Evolutionary conservation across 1,139 yeast genomes (phyloP).

Genomic region (Meyerozyma athensensis): DNA sequence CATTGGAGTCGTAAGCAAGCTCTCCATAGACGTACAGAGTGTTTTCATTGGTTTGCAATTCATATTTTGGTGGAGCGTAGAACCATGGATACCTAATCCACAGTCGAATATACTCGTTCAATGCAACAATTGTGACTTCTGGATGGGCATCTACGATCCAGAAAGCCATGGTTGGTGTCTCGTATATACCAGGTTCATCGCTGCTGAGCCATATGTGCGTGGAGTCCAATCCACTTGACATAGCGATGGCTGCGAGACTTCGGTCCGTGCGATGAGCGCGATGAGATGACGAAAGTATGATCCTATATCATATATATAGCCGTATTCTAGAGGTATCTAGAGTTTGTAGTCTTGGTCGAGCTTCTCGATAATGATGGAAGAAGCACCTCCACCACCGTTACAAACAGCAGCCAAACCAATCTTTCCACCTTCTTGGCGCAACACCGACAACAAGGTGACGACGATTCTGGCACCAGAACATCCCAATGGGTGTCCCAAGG

Average conservation of each 20-base stretch:
- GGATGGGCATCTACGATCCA: constrained; percentile 2
- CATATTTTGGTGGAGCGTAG: background rate
- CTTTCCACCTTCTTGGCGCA: constrained; percentile 80
- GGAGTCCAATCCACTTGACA: too few relatives aligned
- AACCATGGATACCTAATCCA: background rate
- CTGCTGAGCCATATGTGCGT: constrained; percentile 1
- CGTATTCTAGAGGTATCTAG: too few relatives aligned
- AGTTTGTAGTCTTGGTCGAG: constrained; percentile 20
- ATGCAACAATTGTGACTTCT: background rate
- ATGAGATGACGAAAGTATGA: background rate
- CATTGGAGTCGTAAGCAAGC: constrained; percentile 1
- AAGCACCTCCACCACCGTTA: constrained; percentile 99
- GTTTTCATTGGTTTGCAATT: background rate
- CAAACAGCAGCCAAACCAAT: constrained; percentile 93
- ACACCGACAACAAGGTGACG: constrained; percentile 73
- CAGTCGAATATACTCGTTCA: background rate
- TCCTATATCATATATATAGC: too few relatives aligned
- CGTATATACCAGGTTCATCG: background rate
- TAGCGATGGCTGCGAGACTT: constrained; percentile 9
- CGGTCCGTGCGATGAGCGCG: constrained; percentile 5
- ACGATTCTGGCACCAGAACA: constrained; percentile 96
- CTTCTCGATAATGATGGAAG: constrained; percentile 65
- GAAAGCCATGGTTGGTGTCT: background rate
- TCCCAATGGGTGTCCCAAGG: constrained; percentile 95
- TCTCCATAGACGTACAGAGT: background rate